Conservation (phyloP, 140 eudicot species). For the Oenanthe javanica region DNA sequence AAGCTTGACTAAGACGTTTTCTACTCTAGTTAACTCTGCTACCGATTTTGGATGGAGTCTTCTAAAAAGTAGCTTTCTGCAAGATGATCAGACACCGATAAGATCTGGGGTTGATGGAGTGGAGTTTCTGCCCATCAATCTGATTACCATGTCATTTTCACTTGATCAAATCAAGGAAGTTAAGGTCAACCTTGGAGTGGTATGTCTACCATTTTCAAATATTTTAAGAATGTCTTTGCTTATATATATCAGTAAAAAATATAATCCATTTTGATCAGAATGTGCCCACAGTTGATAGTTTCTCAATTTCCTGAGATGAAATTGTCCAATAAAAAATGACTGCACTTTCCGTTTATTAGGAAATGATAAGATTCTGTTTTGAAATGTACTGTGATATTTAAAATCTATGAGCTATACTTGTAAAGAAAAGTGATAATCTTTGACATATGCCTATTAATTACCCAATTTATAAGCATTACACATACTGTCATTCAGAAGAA, state of each 20-base stretch:
- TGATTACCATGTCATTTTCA: constrained; percentile 37
- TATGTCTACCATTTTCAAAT: constrained; percentile 12
- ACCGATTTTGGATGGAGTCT: constrained; percentile 49
- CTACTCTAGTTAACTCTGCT: constrained; percentile 20
- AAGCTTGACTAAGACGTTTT: constrained; percentile 5
- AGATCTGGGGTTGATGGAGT: constrained; percentile 48
- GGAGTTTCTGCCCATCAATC: constrained; percentile 35
- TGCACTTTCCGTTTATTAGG: not conserved
- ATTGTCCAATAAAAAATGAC: not conserved
- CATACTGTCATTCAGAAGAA: not conserved
- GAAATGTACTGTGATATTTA: not conserved
- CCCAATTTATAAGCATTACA: not conserved
- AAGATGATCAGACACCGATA: constrained; percentile 43
- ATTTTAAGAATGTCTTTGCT: too few relatives aligned
- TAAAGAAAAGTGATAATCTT: not conserved
- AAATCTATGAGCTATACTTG: not conserved
- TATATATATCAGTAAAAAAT: not conserved
- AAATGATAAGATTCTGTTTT: not conserved
- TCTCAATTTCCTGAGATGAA: not conserved
- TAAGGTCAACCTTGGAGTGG: constrained; percentile 42
- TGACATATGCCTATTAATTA: too few relatives aligned
- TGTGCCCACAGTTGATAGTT: not conserved
- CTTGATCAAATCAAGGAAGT: constrained; percentile 48
- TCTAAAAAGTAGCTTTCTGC: constrained; percentile 30
- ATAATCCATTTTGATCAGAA: not conserved